Evolutionary conservation across 164 flowering plant genomes (phyloP).

Genomic region (Tetracentron sinense): DNA sequence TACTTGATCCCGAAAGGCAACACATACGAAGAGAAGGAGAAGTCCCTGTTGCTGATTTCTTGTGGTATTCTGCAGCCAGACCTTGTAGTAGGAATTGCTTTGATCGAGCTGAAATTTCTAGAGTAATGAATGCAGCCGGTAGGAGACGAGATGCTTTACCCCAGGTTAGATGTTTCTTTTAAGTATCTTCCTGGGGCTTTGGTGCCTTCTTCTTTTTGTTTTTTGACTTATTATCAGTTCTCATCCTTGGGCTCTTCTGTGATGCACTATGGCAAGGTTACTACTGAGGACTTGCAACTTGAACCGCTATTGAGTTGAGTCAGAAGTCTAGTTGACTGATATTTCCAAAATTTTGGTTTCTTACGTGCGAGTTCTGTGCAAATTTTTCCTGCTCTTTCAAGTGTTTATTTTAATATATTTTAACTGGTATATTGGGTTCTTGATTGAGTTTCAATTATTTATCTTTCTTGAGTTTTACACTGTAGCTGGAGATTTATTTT

Average conservation of each 20-base stretch:
- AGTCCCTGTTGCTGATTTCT: slow-evolving; percentile 90
- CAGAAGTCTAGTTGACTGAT: neutral
- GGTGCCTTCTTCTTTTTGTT: neutral
- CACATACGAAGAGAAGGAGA: slow-evolving; percentile 84
- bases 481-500: too few relatives aligned
- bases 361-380: neutral
- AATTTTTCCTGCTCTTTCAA: neutral
- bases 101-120: slow-evolving; percentile 97
- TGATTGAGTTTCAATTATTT: neutral
- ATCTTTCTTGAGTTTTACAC: too few relatives aligned
- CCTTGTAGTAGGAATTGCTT: slow-evolving; percentile 91
- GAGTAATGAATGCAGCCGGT: slow-evolving; percentile 98
- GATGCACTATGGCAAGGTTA: neutral
- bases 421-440: neutral
- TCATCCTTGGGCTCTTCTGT: neutral
- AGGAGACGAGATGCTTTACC: slow-evolving; percentile 90
- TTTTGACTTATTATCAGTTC: neutral
- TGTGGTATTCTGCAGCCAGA: slow-evolving; percentile 98
- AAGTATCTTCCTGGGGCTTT: neutral
- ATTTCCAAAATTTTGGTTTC: neutral
- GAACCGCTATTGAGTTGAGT: neutral
- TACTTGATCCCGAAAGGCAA: slow-evolving; percentile 95
- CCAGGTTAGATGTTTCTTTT: slow-evolving; percentile 46
- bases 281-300: neutral
- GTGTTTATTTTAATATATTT: neutral